Conservation (phyloP, 2,329 filamentous ascomycete genomes). For the Daldinia eschscholtzii region DNA sequence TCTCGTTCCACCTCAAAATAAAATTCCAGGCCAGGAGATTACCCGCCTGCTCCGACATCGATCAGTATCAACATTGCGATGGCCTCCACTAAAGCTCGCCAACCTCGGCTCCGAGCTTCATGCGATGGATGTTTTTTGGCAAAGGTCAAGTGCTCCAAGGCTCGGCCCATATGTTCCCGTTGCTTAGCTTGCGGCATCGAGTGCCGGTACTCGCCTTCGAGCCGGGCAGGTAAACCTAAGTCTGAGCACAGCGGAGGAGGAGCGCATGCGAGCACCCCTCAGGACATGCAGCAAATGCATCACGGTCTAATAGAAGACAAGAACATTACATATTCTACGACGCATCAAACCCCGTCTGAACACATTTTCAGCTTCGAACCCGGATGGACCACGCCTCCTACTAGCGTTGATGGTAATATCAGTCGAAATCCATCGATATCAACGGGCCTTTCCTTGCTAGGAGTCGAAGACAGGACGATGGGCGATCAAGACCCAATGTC, state of each 20-base stretch:
- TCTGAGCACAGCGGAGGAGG: slow-evolving; percentile 49
- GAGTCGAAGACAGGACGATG: slow-evolving; percentile 49
- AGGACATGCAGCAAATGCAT: slow-evolving; percentile 44
- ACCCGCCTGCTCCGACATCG: slow-evolving; percentile 16
- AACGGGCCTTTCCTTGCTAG: slow-evolving; percentile 51
- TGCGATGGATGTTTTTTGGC: slow-evolving; percentile 68
- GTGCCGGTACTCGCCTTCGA: slow-evolving; percentile 67
- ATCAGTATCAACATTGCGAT: slow-evolving; percentile 29
- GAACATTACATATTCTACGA: slow-evolving; percentile 49
- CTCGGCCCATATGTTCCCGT: slow-evolving; percentile 65
- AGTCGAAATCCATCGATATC: slow-evolving; percentile 54
- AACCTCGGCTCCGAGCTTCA: slow-evolving; percentile 61
- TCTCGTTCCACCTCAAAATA: slow-evolving; percentile 15
- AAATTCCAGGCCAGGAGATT: slow-evolving; percentile 2
- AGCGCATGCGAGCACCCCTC: slow-evolving; percentile 33
- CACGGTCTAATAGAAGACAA: slow-evolving; percentile 48
- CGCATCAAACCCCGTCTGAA: slow-evolving; percentile 46
- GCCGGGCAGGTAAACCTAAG: slow-evolving; percentile 64
- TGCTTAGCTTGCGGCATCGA: slow-evolving; percentile 63
- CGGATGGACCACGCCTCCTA: slow-evolving; percentile 57
- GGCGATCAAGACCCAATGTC: slow-evolving; percentile 46
- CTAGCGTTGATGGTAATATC: slow-evolving; percentile 53
- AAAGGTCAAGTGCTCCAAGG: slow-evolving; percentile 69
- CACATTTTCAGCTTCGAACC: slow-evolving; percentile 56
- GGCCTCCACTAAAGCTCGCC: slow-evolving; percentile 53